Evolutionary conservation across 805 yeast species (phyloP).

Genomic region (Brettanomyces custersianus): DNA sequence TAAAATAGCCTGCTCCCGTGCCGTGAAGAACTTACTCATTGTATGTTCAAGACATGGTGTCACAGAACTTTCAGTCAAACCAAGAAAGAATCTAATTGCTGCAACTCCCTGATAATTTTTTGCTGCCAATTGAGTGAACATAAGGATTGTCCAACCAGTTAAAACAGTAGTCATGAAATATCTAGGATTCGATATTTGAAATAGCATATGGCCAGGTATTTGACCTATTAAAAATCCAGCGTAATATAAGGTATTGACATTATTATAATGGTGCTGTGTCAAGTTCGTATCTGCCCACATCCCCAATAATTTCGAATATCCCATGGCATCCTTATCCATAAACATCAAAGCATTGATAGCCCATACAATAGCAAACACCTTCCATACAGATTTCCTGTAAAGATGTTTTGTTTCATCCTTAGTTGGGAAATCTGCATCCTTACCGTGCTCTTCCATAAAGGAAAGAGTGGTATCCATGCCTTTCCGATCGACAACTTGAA

Average conservation of each 20-base stretch:
- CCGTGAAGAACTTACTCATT: constrained; percentile 40
- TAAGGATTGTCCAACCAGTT: constrained; percentile 35
- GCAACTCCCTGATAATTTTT: constrained; percentile 36
- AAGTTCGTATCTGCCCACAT: constrained; percentile 38
- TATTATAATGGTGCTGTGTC: constrained; percentile 34
- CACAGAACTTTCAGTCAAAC: constrained; percentile 39
- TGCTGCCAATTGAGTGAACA: constrained; percentile 39
- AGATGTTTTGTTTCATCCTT: constrained; percentile 15
- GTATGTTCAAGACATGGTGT: constrained; percentile 38
- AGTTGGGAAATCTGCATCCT: constrained; percentile 13
- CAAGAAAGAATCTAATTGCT: constrained; percentile 41
- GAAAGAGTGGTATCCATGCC: constrained; percentile 9
- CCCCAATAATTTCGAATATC: constrained; percentile 33
- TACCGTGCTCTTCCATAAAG: constrained; percentile 17
- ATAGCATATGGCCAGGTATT: constrained; percentile 32
- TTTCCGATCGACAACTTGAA: constrained; percentile 3
- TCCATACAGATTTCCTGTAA: constrained; percentile 11
- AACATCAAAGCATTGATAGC: constrained; percentile 20
- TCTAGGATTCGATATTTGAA: constrained; percentile 32
- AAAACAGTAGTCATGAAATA: constrained; percentile 29
- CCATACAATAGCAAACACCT: constrained; percentile 18
- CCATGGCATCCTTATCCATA: constrained; percentile 34
- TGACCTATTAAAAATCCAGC: constrained; percentile 44
- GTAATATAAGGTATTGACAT: constrained; percentile 45
- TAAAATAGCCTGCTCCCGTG: constrained; percentile 35